phyloP scores from a whole-genome alignment of 345 rosid species.

The Populus simonii region DNA sequence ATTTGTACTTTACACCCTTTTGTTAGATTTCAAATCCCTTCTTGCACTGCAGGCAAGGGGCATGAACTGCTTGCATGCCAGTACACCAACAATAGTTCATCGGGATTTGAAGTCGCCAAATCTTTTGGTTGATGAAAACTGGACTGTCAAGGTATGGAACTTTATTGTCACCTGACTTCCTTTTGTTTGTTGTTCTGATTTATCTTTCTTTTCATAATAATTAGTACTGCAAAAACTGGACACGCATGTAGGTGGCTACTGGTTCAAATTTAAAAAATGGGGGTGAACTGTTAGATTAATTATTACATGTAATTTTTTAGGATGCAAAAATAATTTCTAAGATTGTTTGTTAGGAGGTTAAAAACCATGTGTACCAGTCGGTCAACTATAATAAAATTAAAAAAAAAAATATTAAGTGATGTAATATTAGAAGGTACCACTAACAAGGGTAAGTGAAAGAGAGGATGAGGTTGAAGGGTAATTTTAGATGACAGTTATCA shows the following conservation, averaged over 20 bases:
- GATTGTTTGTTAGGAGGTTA: neutral
- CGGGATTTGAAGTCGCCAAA: slow-evolving; percentile 98
- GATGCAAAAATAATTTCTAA: neutral
- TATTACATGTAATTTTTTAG: neutral
- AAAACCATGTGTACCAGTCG: neutral
- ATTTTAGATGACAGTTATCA: too few relatives aligned
- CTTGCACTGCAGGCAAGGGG: slow-evolving; percentile 76
- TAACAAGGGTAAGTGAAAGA: neutral
- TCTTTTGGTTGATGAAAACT: slow-evolving; percentile 95
- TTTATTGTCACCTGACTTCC: neutral
- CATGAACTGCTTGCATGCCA: slow-evolving; percentile 97
- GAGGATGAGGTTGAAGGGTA: neutral
- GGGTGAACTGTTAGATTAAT: neutral
- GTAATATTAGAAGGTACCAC: neutral
- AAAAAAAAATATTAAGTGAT: neutral
- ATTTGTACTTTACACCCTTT: neutral
- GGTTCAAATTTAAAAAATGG: neutral
- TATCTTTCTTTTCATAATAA: slow-evolving; percentile 1
- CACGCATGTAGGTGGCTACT: neutral
- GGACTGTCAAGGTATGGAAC: slow-evolving; percentile 84
- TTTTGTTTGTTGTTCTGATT: neutral
- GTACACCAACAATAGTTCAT: slow-evolving; percentile 94
- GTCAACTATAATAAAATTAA: neutral
- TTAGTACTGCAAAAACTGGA: neutral
- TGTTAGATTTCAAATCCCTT: slow-evolving; percentile 7